These are phyloP conservation scores for Fraxinus cuspidata DNA, from an alignment of 257 asterid species.

Conservation along the genomic window DNA sequence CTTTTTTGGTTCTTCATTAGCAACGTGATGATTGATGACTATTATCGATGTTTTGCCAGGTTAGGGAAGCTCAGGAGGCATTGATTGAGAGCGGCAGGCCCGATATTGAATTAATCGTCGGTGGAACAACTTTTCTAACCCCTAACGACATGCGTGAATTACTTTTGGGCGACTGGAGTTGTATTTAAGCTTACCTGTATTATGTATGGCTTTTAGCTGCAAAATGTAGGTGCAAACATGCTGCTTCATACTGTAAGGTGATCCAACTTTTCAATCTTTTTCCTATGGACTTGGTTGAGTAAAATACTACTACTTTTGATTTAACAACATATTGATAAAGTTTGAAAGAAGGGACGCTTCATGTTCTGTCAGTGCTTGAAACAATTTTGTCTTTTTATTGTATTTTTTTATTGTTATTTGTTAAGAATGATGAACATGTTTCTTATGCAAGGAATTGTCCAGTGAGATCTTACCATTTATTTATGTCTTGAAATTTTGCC, in stretches of 20 bases:
- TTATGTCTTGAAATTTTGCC: no score
- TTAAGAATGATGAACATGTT: no score
- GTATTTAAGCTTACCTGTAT: constrained; percentile 34
- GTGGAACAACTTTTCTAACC: constrained; percentile 94
- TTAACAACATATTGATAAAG: no score
- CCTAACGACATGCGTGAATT: constrained; percentile 80
- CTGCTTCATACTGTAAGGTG: not conserved
- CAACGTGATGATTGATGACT: not conserved
- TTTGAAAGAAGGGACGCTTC: no score
- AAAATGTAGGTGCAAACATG: not conserved
- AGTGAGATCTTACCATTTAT: no score
- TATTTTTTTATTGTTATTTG: no score
- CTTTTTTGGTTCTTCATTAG: not conserved
- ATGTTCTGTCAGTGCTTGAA: no score
- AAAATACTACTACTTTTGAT: no score
- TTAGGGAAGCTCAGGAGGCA: constrained; percentile 85
- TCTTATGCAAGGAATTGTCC: no score
- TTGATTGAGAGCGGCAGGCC: constrained; percentile 78
- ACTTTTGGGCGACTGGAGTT: constrained; percentile 75
- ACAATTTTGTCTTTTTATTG: no score
- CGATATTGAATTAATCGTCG: constrained; percentile 69
- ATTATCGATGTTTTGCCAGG: constrained; percentile 46
- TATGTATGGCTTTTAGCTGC: not conserved
- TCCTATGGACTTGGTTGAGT: no score
- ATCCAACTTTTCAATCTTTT: not conserved